Evolutionary conservation across 331 rosid species (phyloP), one percentile per base, ranked within the genome.

Genomic region (Pyracantha coccinea): DNA sequence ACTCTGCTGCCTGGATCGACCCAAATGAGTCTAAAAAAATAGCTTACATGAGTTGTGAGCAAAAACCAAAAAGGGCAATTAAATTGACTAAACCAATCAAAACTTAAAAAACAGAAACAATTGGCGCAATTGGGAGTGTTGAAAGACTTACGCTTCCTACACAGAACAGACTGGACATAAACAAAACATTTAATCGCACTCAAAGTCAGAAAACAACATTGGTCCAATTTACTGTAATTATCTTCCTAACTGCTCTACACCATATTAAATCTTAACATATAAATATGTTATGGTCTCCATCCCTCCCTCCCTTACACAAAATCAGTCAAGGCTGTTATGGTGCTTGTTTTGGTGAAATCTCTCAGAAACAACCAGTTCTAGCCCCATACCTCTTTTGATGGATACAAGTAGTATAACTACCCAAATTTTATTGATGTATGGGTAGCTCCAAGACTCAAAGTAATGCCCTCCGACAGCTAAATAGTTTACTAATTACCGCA

Each of bases 1-100:
- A 86, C 86, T 92, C 97, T 13, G 88, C 86, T 71, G 86, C 99
- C 83, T 84, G 78, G 81, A 94, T 80, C 4, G 99, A 94, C 69
- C 97, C 99, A 83, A 92, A 92, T 38, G 86, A 77, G 69, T 92
- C 97, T 92, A 65, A 71, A 85, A 79, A 77, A 25, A 79, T 45
- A 50, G 60, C 31, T 63, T 82, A 32, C 20, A 17, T 72, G 19
- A 24, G 28, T 41, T 24, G 65, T 0, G 68, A 58, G 57, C 10
- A 55, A 21, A 8, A 57, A 8, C 20, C 7, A 9, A 54, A 12
- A 71, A 24, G 5, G 12, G 29, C 17, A 8, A 58, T 17, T 14
- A 35, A 33, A 33, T 0, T 72, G 23, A 54, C 52, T 31, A 53
- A 58, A 21, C 19, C 33, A 58, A 58, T 58, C 32, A 4, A 29